Percentiles rank a stretch among this genome's conserved stretches.
Conservation (phyloP, 2,329 filamentous ascomycete species). For the Anthostomella pinea region DNA sequence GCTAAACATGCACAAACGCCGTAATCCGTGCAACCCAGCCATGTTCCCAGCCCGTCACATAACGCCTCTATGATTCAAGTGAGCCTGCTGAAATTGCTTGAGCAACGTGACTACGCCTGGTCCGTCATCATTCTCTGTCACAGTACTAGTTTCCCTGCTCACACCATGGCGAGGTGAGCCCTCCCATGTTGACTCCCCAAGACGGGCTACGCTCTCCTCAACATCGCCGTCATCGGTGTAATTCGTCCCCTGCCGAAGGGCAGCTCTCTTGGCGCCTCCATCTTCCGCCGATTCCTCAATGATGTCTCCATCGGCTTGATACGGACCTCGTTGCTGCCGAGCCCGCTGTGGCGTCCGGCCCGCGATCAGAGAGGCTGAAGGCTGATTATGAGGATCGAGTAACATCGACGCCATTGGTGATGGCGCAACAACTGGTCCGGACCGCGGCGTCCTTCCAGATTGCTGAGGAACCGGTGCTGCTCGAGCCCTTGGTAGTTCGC, state of each 20-base stretch:
- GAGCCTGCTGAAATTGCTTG: slow-evolving; percentile 57
- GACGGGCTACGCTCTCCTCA: slow-evolving; percentile 48
- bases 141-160: slow-evolving; percentile 50
- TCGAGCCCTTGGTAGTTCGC: slow-evolving; percentile 44
- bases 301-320: slow-evolving; percentile 48
- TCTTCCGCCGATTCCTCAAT: slow-evolving; percentile 56
- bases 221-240: slow-evolving; percentile 61
- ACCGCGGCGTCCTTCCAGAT: slow-evolving; percentile 40
- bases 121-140: slow-evolving; percentile 45
- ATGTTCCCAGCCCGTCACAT: slow-evolving; percentile 24
- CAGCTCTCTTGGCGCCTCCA: slow-evolving; percentile 35
- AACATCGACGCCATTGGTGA: slow-evolving; percentile 72
- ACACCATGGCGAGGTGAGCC: slow-evolving; percentile 51
- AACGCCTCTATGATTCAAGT: slow-evolving; percentile 47
- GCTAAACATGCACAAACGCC: too few relatives aligned
- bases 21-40: too few relatives aligned
- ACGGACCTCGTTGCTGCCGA: slow-evolving; percentile 43
- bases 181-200: slow-evolving; percentile 61
- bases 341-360: slow-evolving; percentile 46
- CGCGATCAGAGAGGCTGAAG: slow-evolving; percentile 46
- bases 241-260: slow-evolving; percentile 34
- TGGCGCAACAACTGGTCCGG: slow-evolving; percentile 44
- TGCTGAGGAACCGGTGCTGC: slow-evolving; percentile 35
- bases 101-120: slow-evolving; percentile 57
- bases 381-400: slow-evolving; percentile 74